A percentile compares a stretch with the other conserved stretches of the same genome.
Evolutionary conservation across 768 basidiomycete genomes (phyloP).

Genomic region (Cyathus striatus): DNA sequence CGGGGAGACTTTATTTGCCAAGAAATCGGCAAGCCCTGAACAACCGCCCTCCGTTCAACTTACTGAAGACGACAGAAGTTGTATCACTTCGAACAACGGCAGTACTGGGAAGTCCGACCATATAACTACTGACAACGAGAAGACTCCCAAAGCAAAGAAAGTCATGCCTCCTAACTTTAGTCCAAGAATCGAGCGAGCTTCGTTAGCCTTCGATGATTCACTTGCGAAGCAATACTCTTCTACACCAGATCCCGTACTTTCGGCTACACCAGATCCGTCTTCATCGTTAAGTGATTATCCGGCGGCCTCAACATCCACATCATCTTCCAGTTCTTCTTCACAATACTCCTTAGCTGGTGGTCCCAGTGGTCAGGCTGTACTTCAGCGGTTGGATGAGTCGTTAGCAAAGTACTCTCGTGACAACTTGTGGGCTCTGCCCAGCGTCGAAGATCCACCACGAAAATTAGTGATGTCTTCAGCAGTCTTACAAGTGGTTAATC

Average conservation of each 20-base stretch:
- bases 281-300: slow-evolving; percentile 74
- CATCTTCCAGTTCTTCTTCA: slow-evolving; percentile 68
- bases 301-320: slow-evolving; percentile 64
- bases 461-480: slow-evolving; percentile 81
- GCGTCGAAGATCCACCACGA: slow-evolving; percentile 82
- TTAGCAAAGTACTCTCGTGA: slow-evolving; percentile 58
- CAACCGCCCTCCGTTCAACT: background rate
- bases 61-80: slow-evolving; percentile 7
- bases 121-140: slow-evolving; percentile 31
- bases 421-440: slow-evolving; percentile 54
- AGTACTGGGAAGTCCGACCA: slow-evolving; percentile 4
- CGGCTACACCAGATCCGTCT: slow-evolving; percentile 73
- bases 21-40: slow-evolving; percentile 10
- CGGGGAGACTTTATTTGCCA: slow-evolving; percentile 26
- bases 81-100: slow-evolving; percentile 7
- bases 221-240: slow-evolving; percentile 37
- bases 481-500: slow-evolving; percentile 90
- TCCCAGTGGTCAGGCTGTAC: slow-evolving; percentile 45
- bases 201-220: slow-evolving; percentile 18
- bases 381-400: slow-evolving; percentile 69
- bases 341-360: slow-evolving; percentile 48
- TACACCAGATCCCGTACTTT: slow-evolving; percentile 53
- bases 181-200: slow-evolving; percentile 10
- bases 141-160: slow-evolving; percentile 35
- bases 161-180: slow-evolving; percentile 22